These are phyloP conservation scores for Colletotrichum coccodes DNA, from an alignment of 2,329 filamentous ascomycete genomes.

Conservation along the genomic window DNA sequence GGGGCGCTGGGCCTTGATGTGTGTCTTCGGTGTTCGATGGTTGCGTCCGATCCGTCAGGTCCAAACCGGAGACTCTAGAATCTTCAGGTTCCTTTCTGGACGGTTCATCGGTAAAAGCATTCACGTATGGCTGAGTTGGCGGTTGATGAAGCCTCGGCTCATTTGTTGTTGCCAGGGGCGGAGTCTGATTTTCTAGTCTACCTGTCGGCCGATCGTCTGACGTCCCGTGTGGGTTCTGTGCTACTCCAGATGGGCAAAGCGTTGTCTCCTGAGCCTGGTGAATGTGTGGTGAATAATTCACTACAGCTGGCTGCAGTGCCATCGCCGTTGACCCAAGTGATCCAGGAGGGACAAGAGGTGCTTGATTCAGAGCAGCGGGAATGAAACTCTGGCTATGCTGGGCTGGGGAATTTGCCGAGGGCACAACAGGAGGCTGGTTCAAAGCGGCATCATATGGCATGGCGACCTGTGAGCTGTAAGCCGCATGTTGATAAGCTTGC, in stretches of 20 bases:
- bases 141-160: neutral
- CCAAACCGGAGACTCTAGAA: too few relatives aligned
- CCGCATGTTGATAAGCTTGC: neutral
- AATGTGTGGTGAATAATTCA: neutral
- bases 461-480: neutral
- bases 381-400: neutral
- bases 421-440: neutral
- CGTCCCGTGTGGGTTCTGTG: neutral
- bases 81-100: neutral
- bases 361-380: neutral
- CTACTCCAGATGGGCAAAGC: neutral
- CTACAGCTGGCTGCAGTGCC: neutral
- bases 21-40: neutral
- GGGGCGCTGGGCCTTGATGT: neutral
- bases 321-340: neutral
- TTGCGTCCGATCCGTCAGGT: neutral
- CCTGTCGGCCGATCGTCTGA: neutral
- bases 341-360: neutral
- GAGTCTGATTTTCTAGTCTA: too few relatives aligned
- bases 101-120: neutral
- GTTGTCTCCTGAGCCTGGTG: neutral
- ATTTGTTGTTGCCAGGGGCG: neutral
- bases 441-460: neutral
- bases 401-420: neutral
- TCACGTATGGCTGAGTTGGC: neutral